Base-by-base conservation (phyloP, 2,329 filamentous ascomycete species). In the Cladosporium sp. region DNA sequence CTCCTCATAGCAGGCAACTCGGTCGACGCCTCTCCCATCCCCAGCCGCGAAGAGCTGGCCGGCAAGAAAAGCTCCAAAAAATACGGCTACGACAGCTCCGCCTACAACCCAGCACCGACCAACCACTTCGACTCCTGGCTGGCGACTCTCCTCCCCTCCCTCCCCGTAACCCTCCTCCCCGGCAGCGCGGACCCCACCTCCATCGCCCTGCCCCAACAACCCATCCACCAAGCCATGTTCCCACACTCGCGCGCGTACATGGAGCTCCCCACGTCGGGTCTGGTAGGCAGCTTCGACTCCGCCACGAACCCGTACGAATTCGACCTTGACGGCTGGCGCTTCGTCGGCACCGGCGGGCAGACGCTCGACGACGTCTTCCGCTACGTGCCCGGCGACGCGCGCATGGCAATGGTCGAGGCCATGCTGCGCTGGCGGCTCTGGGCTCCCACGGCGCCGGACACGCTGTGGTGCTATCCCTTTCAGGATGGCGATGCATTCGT, bases 391-490 rank as follows among this genome's bases (percentile, higher is more conserved):
- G 84, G 82, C 30, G 82, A 89, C 37, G 83, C 90, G 59, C 75
- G 91, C 17, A 65, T 97, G 20, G 85, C 85, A 41, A 88, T 96
- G 80, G 93, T 97, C 87, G 93, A 97, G 70, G 85, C 85, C 51
- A 93, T 95, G 82, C 84, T 95, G 58, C 80, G 90, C 53, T 99
- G 93, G 93, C 80, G 93, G 55, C 88, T 89, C 64, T 84, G 84
- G 58, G 93, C 93, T 4, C 93, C 93, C 1, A 99, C 93, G 0
- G 93, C 93, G 1, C 93, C 95, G 0, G 95, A 99, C 69, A 99
- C 95, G 0, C 67, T 99, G 38, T 96, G 90, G 88, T 91, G 88
- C 64, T 99, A 97, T 65, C 93, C 93, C 0, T 99, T 96, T 70
- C 91, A 97, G 69, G 88, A 93, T 15, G 81, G 89, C 44, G 95